A percentile compares a stretch with the other conserved stretches of the same genome.
phyloP scores from a whole-genome alignment of 768 basidiomycete species.

The Royoungia palumana region DNA sequence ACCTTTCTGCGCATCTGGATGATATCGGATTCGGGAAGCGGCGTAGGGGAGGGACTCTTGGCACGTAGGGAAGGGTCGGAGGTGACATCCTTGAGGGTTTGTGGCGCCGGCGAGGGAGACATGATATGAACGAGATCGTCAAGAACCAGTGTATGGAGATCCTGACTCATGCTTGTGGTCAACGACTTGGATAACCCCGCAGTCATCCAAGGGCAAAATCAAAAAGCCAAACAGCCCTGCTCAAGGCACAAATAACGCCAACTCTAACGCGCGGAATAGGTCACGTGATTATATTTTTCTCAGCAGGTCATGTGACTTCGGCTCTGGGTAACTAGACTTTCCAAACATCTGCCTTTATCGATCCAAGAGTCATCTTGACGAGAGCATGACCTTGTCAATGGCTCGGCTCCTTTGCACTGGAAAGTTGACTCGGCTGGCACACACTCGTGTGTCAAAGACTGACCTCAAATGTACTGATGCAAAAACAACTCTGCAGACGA shows the following conservation, averaged over 20 bases:
- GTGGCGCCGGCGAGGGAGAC: slow-evolving; percentile 48
- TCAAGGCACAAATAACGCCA: slow-evolving; percentile 30
- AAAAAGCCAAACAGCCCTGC: slow-evolving; percentile 27
- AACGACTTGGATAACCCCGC: slow-evolving; percentile 13
- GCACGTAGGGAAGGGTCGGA: slow-evolving; percentile 15
- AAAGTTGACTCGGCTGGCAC: too few relatives aligned
- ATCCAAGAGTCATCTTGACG: too few relatives aligned
- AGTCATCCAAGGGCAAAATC: slow-evolving; percentile 21
- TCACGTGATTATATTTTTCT: slow-evolving; percentile 34
- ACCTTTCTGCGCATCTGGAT: slow-evolving; percentile 46
- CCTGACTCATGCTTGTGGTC: slow-evolving; percentile 28
- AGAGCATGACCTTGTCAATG: too few relatives aligned
- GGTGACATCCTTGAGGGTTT: slow-evolving; percentile 17
- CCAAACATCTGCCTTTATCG: too few relatives aligned
- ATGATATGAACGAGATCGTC: slow-evolving; percentile 55
- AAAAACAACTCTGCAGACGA: too few relatives aligned
- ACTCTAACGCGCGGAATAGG: slow-evolving; percentile 32
- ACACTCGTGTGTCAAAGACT: too few relatives aligned
- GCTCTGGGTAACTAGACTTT: too few relatives aligned
- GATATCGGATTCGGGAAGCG: slow-evolving; percentile 47
- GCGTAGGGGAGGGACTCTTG: slow-evolving; percentile 32
- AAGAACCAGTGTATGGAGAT: slow-evolving; percentile 43
- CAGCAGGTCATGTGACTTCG: slow-evolving; percentile 22
- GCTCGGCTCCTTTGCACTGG: too few relatives aligned
- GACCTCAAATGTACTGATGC: too few relatives aligned